Conservation (phyloP, 1,139 yeast genomes). For the Scheffersomyces stambukii region DNA sequence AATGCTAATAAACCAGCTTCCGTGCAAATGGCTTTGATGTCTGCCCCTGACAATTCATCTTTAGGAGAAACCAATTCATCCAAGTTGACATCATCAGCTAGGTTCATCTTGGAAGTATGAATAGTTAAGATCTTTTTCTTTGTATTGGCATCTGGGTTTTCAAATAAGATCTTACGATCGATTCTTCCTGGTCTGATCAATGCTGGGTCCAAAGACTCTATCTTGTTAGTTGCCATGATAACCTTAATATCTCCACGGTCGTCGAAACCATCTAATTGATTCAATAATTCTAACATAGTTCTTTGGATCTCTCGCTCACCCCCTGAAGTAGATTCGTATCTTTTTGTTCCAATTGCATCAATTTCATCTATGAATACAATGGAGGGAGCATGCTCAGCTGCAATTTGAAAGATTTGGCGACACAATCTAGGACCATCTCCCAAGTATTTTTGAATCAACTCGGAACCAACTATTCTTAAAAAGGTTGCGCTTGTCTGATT, state of each 20-base stretch:
- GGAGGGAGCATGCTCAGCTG: constrained; percentile 96
- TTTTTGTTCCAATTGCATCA: constrained; percentile 97
- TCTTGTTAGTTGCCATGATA: constrained; percentile 97
- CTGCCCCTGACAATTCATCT: constrained; percentile 97
- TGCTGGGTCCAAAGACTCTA: constrained; percentile 95
- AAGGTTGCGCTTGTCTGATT: constrained; percentile 97
- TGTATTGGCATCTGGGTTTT: constrained; percentile 90
- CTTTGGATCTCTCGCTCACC: constrained; percentile 98
- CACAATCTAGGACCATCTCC: constrained; percentile 98
- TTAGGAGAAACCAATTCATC: constrained; percentile 89
- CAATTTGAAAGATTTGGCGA: constrained; percentile 93
- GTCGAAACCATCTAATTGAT: constrained; percentile 97
- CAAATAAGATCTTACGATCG: constrained; percentile 94
- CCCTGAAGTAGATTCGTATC: constrained; percentile 94
- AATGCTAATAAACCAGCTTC: constrained; percentile 96
- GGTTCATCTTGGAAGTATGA: constrained; percentile 93
- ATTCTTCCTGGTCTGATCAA: constrained; percentile 98
- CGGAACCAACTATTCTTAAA: constrained; percentile 94
- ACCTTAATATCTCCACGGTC: constrained; percentile 98
- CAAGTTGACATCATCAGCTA: constrained; percentile 80
- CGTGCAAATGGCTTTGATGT: constrained; percentile 96
- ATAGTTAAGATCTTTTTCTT: constrained; percentile 90
- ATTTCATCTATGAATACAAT: constrained; percentile 98
- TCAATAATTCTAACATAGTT: constrained; percentile 95
- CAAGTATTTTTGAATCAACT: constrained; percentile 90